Conservation (phyloP, 805 yeast genomes). For the Saturnispora gosingensis region DNA sequence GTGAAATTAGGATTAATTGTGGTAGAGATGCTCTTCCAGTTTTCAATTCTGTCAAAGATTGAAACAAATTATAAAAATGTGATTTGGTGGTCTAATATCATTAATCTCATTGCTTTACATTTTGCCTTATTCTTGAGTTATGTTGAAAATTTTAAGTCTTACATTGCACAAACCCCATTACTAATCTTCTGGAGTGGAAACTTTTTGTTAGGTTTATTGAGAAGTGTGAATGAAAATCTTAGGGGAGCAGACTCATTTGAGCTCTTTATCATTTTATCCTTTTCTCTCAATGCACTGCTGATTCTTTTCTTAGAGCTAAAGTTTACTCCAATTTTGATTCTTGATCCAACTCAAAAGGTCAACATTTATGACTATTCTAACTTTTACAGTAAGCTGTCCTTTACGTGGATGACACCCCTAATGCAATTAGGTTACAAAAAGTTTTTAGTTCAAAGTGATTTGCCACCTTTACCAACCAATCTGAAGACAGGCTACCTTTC, state of each 20-base stretch:
- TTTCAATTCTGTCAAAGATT: slow-evolving; percentile 14
- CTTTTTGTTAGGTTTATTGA: slow-evolving; percentile 37
- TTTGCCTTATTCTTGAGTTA: slow-evolving; percentile 54
- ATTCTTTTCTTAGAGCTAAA: slow-evolving; percentile 38
- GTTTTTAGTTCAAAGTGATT: slow-evolving; percentile 44
- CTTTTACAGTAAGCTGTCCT: slow-evolving; percentile 42
- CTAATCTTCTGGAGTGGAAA: slow-evolving; percentile 69
- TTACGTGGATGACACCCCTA: slow-evolving; percentile 52
- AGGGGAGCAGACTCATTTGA: slow-evolving; percentile 28
- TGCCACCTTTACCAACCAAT: slow-evolving; percentile 68
- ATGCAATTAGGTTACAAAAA: slow-evolving; percentile 44
- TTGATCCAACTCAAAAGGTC: slow-evolving; percentile 28
- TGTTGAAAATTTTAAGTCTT: slow-evolving; percentile 59
- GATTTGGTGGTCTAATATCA: slow-evolving; percentile 21
- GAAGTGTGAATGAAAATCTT: slow-evolving; percentile 33
- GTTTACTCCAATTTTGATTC: slow-evolving; percentile 27
- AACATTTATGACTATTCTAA: slow-evolving; percentile 41
- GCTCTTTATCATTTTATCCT: slow-evolving; percentile 20
- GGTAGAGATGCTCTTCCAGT: slow-evolving; percentile 32
- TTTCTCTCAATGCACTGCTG: slow-evolving; percentile 31
- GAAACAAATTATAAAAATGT: slow-evolving; percentile 11
- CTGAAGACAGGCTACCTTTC: slow-evolving; percentile 49
- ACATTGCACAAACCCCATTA: slow-evolving; percentile 57
- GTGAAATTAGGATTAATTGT: slow-evolving; percentile 33
- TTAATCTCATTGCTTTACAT: slow-evolving; percentile 34